These are phyloP conservation scores for Aspergillus nanangensis DNA, from an alignment of 495 filamentous ascomycete genomes.

Conservation along the genomic window DNA sequence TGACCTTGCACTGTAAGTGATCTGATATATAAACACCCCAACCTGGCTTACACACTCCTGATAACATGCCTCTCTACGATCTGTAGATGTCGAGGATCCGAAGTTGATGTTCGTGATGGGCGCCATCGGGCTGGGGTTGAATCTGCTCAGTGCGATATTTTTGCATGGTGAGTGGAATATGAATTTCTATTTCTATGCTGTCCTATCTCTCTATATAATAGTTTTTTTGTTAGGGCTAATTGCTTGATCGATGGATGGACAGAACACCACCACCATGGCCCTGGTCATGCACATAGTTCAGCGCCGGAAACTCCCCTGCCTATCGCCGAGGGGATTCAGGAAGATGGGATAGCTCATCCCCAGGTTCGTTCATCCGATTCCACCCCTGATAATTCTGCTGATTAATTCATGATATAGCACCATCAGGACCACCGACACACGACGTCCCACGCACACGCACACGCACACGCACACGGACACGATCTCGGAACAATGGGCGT, in stretches of 20 bases:
- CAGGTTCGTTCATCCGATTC: slow-evolving; percentile 2
- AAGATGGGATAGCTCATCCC: neutral
- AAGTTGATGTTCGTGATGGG: slow-evolving; percentile 74
- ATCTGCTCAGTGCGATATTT: slow-evolving; percentile 66
- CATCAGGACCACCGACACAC: slow-evolving; percentile 46
- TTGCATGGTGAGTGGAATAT: too few relatives aligned
- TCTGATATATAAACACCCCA: too few relatives aligned
- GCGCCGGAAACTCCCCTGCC: neutral
- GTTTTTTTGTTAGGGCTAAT: slow-evolving; percentile 2
- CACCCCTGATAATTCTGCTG: neutral
- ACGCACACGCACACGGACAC: slow-evolving; percentile 12
- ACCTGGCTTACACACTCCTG: neutral
- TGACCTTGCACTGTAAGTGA: slow-evolving; percentile 39
- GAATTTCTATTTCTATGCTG: too few relatives aligned
- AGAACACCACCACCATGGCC: slow-evolving; percentile 22
- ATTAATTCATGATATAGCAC: slow-evolving; percentile 29
- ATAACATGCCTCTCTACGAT: neutral
- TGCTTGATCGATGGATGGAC: neutral
- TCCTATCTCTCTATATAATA: too few relatives aligned
- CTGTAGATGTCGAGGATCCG: slow-evolving; percentile 11
- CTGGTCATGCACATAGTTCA: slow-evolving; percentile 10
- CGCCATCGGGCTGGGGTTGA: slow-evolving; percentile 70
- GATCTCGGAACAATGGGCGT: slow-evolving; percentile 47
- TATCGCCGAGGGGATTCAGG: neutral
- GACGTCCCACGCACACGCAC: slow-evolving; percentile 40